phyloP scores from a whole-genome alignment of 129 eudicot species.

The Pittosporum tobira region DNA sequence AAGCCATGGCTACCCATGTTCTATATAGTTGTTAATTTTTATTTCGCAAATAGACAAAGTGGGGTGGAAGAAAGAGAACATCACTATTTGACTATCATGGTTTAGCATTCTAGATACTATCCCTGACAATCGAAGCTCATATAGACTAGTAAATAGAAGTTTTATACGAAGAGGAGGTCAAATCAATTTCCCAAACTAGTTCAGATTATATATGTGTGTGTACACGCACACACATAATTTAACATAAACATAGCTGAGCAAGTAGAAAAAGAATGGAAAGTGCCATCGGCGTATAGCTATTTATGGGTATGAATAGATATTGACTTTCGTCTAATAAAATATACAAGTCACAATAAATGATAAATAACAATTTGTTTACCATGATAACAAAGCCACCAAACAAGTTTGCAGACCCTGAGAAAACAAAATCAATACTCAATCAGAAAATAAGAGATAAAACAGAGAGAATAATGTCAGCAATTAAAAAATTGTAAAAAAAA shows the following conservation, averaged over 20 bases:
- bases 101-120: not conserved
- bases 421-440: slow-evolving; percentile 14
- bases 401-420: slow-evolving; percentile 93
- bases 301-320: slow-evolving; percentile 9
- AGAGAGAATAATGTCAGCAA: too few relatives aligned
- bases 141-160: not conserved
- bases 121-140: not conserved
- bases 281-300: not conserved
- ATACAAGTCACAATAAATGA: not conserved
- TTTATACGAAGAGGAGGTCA: not conserved
- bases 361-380: slow-evolving; percentile 39
- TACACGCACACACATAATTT: too few relatives aligned
- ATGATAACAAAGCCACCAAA: slow-evolving; percentile 81
- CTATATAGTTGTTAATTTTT: too few relatives aligned
- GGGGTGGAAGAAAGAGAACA: not conserved
- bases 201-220: too few relatives aligned
- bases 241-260: not conserved
- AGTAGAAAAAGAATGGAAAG: not conserved
- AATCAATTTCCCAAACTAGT: not conserved
- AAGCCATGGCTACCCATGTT: too few relatives aligned
- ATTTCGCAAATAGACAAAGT: not conserved
- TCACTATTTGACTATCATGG: not conserved
- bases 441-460: not conserved
- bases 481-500: not conserved
- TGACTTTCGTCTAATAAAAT: not conserved